Evolutionary conservation across 495 filamentous ascomycete genomes (phyloP).

Genomic region (Neurospora sp.): DNA sequence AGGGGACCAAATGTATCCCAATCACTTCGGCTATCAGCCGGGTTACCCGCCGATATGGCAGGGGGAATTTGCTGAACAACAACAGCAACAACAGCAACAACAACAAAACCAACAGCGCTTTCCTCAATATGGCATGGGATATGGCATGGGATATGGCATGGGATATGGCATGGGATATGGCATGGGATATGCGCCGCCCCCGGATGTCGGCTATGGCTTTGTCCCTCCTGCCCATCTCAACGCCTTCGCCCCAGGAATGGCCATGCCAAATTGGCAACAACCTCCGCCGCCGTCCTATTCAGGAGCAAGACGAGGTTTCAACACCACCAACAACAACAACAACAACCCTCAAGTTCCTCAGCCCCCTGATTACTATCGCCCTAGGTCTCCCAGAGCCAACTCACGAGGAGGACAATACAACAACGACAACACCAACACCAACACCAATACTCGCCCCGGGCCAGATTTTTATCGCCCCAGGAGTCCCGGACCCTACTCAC

Average conservation of each 20-base stretch:
- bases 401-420: background rate
- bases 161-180: background rate
- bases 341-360: background rate
- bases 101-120: background rate
- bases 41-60: background rate
- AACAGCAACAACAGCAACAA: background rate
- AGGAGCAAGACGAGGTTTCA: background rate
- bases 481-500: background rate
- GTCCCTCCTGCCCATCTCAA: background rate
- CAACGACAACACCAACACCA: background rate
- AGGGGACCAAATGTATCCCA: background rate
- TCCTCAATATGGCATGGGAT: background rate
- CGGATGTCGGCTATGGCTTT: background rate
- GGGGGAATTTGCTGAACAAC: background rate
- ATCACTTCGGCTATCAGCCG: background rate
- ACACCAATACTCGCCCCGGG: background rate
- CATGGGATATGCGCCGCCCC: background rate
- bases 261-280: background rate
- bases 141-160: background rate
- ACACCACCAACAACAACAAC: background rate
- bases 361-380: background rate
- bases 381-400: background rate
- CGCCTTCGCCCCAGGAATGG: background rate
- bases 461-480: background rate
- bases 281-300: background rate